Conservation (phyloP, 768 basidiomycete genomes). For the Daedaleopsis nitida region DNA sequence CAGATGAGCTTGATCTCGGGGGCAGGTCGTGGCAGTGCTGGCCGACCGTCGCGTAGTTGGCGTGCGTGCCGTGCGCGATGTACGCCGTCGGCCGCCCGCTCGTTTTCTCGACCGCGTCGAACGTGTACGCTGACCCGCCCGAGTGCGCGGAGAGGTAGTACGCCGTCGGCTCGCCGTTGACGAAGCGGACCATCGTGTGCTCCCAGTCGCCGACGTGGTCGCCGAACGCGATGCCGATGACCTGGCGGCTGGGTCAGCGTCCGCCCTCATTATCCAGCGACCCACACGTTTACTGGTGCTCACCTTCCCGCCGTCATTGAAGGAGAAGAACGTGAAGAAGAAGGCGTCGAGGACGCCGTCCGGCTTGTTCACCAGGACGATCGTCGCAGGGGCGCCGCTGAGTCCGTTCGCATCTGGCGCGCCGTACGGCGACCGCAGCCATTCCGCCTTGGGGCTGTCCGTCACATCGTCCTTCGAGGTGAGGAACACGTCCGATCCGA, state of each 20-base stretch:
- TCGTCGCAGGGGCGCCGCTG: slow-evolving; percentile 30
- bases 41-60: slow-evolving; percentile 31
- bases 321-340: slow-evolving; percentile 38
- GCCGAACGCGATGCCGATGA: slow-evolving; percentile 29
- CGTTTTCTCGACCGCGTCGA: slow-evolving; percentile 23
- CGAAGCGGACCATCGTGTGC: slow-evolving; percentile 37
- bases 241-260: slow-evolving; percentile 2
- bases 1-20: slow-evolving; percentile 16
- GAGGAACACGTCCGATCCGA: slow-evolving; percentile 20
- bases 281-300: background rate
- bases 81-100: slow-evolving; percentile 28
- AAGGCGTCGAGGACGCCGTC: slow-evolving; percentile 34
- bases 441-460: slow-evolving; percentile 12
- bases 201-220: slow-evolving; percentile 39
- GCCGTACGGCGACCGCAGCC: slow-evolving; percentile 20
- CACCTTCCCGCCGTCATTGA: slow-evolving; percentile 25
- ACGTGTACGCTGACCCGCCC: slow-evolving; percentile 31
- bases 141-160: slow-evolving; percentile 35
- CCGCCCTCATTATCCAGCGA: background rate
- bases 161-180: slow-evolving; percentile 29
- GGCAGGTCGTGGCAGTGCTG: slow-evolving; percentile 28
- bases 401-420: slow-evolving; percentile 28
- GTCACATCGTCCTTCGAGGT: slow-evolving; percentile 27
- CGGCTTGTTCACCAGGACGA: slow-evolving; percentile 32
- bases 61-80: slow-evolving; percentile 31